These are phyloP conservation scores for Adansonia rubrostipa DNA, from an alignment of 441 rosid species.

Conservation along the genomic window DNA sequence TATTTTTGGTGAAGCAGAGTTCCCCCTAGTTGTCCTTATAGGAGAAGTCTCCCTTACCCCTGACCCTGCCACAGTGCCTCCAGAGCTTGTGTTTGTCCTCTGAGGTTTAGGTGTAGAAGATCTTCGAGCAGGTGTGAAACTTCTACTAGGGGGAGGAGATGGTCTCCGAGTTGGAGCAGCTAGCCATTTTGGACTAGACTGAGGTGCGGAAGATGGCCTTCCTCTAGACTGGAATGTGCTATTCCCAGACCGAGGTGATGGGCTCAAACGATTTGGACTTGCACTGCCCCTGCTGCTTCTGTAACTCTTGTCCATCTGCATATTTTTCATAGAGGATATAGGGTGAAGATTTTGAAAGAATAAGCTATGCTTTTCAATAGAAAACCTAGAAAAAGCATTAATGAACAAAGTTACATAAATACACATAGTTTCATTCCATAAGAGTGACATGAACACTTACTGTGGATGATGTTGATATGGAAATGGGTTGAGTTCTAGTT, in stretches of 20 bases:
- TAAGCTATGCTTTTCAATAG: background rate
- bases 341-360: background rate
- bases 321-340: slow-evolving; percentile 12
- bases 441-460: slow-evolving; percentile 48
- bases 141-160: slow-evolving; percentile 79
- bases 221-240: slow-evolving; percentile 76
- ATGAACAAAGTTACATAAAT: slow-evolving; percentile 6
- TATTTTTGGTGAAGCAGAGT: slow-evolving; percentile 89
- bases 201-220: slow-evolving; percentile 77
- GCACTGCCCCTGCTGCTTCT: slow-evolving; percentile 95
- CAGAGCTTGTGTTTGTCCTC: slow-evolving; percentile 70
- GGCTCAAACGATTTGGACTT: slow-evolving; percentile 93
- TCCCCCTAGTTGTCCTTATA: slow-evolving; percentile 71
- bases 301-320: slow-evolving; percentile 93
- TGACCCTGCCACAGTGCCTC: slow-evolving; percentile 40
- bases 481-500: slow-evolving; percentile 83
- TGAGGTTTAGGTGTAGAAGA: slow-evolving; percentile 81
- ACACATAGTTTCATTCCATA: slow-evolving; percentile 21
- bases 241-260: slow-evolving; percentile 81
- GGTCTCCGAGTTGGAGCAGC: slow-evolving; percentile 77
- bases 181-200: slow-evolving; percentile 65
- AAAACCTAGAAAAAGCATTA: background rate
- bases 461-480: slow-evolving; percentile 94
- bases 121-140: slow-evolving; percentile 64
- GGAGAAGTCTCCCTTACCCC: slow-evolving; percentile 85